Evolutionary conservation across 164 flowering plant genomes (phyloP).

Genomic region (Piper longum): DNA sequence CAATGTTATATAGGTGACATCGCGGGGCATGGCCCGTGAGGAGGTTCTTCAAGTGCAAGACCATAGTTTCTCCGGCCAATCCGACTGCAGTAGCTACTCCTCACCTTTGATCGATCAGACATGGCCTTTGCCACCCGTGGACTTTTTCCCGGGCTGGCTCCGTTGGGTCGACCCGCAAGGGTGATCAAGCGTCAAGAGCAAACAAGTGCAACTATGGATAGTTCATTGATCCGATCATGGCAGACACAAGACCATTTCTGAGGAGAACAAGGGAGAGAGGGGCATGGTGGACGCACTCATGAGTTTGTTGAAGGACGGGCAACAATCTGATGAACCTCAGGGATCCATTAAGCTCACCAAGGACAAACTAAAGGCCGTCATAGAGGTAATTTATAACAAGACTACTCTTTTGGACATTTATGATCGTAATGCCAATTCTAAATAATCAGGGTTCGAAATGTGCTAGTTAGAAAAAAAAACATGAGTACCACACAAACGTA

Average conservation of each 20-base stretch:
- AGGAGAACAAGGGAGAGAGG: slow-evolving; percentile 3
- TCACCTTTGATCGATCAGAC: too few species aligned
- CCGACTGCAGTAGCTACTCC: too few species aligned
- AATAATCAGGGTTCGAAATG: too few species aligned
- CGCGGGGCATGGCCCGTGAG: too few species aligned
- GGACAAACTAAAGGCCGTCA: slow-evolving; percentile 73
- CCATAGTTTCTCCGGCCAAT: too few species aligned
- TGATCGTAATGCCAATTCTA: too few species aligned
- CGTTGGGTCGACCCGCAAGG: slow-evolving; percentile 52
- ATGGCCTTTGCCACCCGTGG: slow-evolving; percentile 4
- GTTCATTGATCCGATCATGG: slow-evolving; percentile 40
- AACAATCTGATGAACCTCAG: slow-evolving; percentile 30
- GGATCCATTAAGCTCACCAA: slow-evolving; percentile 33
- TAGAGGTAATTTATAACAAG: slow-evolving; percentile 36
- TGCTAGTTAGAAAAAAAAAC: too few species aligned
- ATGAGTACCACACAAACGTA: too few species aligned
- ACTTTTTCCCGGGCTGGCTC: slow-evolving; percentile 50
- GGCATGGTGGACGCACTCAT: slow-evolving; percentile 78
- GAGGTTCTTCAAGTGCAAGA: too few species aligned
- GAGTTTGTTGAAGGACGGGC: slow-evolving; percentile 37
- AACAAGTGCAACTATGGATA: slow-evolving; percentile 40
- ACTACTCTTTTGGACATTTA: too few species aligned
- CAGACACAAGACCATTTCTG: slow-evolving; percentile 11
- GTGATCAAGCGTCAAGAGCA: slow-evolving; percentile 17
- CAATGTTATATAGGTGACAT: too few species aligned